Evolutionary conservation across 176 grass and related monocot genomes (phyloP), one percentile per base, ranked within the genome.

Genomic region (Eragrostis nindensis): DNA sequence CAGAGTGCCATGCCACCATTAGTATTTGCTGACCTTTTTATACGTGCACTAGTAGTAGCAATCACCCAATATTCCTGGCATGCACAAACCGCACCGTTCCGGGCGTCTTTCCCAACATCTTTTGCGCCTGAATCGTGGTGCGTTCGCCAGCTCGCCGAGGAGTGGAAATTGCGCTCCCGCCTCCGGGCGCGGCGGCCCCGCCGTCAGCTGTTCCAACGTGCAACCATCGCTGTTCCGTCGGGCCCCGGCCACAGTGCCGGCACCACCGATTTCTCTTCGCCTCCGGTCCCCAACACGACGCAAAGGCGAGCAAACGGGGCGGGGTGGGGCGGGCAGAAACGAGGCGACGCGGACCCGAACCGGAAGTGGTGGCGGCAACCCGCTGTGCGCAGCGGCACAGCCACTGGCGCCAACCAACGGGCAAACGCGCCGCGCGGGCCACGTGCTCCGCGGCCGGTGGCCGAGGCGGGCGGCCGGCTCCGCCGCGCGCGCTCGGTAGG

Each of bases 401-500:
- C n/a, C n/a, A n/a, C n/a, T 16, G 66, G 86, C 86, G 80, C 40
- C 48, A 87, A 78, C 67, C 73, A 83, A 87, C 86, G 86, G 80
- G 46, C 79, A 62, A 87, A 76, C 70, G 54, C 74, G 57, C 39
- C n/a, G 78, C 21, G 67, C 42, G 50, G 50, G 68, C 41, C 86
- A 74, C 80, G 86, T 83, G 86, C 27, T 64, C 15, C 62, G 25
- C 27, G 5, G 25, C 66, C 43, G 13, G 42, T 21, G 56, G 41
- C 48, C 70, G 54, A 48, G 59, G 45, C 30, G 47, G 66, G 16
- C 43, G 66, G 32, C 43, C 36, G 36, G 48, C 38, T 43, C 18
- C 54, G 42, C 3, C 14, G 64, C 44, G 13, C 45, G 38, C 74
- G 13, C 45, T 25, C 74, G 19, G 69, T 11, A 0, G 17, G 50